Conservation (phyloP, 768 basidiomycete species). For the Naganishia friedmannii region DNA sequence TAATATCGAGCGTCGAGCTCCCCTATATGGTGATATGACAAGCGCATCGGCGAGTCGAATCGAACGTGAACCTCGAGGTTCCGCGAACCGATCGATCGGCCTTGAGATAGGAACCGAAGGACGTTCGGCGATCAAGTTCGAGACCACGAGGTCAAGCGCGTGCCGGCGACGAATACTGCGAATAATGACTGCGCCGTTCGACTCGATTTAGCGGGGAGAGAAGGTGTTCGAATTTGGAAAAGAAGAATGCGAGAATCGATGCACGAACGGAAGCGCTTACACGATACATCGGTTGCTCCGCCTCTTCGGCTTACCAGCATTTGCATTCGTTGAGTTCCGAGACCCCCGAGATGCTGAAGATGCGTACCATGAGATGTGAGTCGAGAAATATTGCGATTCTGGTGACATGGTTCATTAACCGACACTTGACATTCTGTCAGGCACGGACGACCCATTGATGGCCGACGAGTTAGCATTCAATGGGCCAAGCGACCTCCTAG, state of each 20-base stretch:
- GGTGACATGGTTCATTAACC: background rate
- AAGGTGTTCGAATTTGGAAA: background rate
- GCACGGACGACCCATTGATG: conserved; percentile 75
- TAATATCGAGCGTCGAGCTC: background rate
- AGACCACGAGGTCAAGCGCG: conserved; percentile 6
- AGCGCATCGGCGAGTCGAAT: conserved; percentile 4
- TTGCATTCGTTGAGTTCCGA: conserved; percentile 82
- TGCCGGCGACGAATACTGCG: background rate
- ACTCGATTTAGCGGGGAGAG: background rate
- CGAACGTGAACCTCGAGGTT: conserved; percentile 18
- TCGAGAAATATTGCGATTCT: conserved; percentile 14
- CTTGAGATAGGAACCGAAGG: background rate
- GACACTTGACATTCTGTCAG: conserved; percentile 51
- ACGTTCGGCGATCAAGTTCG: conserved; percentile 1
- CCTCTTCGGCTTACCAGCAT: conserved; percentile 56
- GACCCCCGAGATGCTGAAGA: conserved; percentile 74
- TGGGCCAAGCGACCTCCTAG: conserved; percentile 82
- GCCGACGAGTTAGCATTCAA: conserved; percentile 71
- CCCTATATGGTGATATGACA: background rate
- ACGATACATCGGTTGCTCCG: conserved; percentile 8
- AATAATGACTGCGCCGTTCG: background rate
- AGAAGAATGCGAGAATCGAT: conserved; percentile 5
- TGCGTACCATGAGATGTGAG: conserved; percentile 79
- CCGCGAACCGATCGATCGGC: background rate
- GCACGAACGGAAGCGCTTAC: conserved; percentile 21